These are phyloP conservation scores for Clarireedia homoeocarpa DNA, from an alignment of 2,329 filamentous ascomycete species.

Conservation along the genomic window DNA sequence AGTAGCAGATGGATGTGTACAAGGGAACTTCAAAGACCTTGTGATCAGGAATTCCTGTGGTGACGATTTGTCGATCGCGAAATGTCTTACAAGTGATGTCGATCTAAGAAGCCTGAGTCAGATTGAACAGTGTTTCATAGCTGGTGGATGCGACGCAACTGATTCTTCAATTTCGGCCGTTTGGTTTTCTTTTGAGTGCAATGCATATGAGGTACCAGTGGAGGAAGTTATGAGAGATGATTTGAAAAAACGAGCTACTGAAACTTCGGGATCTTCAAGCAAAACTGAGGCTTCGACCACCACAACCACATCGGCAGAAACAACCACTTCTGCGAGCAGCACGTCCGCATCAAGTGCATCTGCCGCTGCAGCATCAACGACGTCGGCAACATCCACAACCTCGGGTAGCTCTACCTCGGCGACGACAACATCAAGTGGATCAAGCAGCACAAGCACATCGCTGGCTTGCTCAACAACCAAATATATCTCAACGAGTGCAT, in stretches of 20 bases:
- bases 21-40: conserved; percentile 16
- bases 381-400: not conserved
- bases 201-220: not conserved
- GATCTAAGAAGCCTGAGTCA: conserved; percentile 14
- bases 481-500: not conserved
- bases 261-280: not conserved
- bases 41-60: conserved; percentile 19
- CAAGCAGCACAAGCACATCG: not conserved
- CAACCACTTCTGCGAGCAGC: too few species aligned
- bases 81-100: conserved; percentile 16
- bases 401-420: not conserved
- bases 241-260: conserved; percentile 14
- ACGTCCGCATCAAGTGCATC: not conserved
- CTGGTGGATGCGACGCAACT: conserved; percentile 16
- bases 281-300: not conserved
- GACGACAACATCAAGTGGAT: conserved; percentile 1
- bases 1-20: conserved; percentile 10
- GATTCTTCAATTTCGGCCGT: conserved; percentile 17
- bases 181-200: conserved; percentile 18
- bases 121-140: conserved; percentile 20
- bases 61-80: conserved; percentile 12
- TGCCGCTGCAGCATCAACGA: not conserved
- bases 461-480: conserved; percentile 5
- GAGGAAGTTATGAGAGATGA: conserved; percentile 11
- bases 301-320: not conserved